Base-by-base conservation (phyloP, 2,329 filamentous ascomycete genomes). In the Fusarium multiceps region DNA sequence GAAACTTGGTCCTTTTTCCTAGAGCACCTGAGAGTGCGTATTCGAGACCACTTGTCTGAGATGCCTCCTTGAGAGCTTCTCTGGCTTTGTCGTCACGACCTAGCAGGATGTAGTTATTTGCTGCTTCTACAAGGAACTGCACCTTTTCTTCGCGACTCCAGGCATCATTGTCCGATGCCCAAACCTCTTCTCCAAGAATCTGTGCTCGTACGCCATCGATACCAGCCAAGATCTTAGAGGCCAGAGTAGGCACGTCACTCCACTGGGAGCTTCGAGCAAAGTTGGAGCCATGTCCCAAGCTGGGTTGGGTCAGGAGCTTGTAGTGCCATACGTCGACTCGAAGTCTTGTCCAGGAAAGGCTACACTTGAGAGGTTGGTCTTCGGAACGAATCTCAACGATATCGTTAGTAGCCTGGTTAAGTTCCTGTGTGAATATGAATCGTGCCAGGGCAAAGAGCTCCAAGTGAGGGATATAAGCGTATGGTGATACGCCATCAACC, bases 11-110 rank as follows among this genome's bases (percentile, higher is more conserved):
- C 64, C 92, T 85, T 81, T 94, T 98, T 18, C 96, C 96, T 71
- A 99, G 80, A 23, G 93, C 89, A 40, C 96, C 96, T 0, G 93
- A 97, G 58, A 99, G 79, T 0, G 90, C 91, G 79, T 97, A 98
- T 20, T 88, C 85, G 62, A 99, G 93, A 0, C 88, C 87, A n/a
- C 90, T 90, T 37, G 88, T 81, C 46, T 82, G 81, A 0, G 90
- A 87, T 0, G 94, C 94, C 59, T 87, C 82, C 25, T 90, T 85
- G 7, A 99, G 81, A 66, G 92, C 90, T 49, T 89, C 85, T 66
- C 87, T 86, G 0, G 95, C 94, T 74, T 91, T 91, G 43, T 86
- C 86, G 74, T 97, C 93, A 43, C 92, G 86, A 1, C 94, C 93
- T 71, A 98, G 91, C 76, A 97, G 89, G 25, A 94, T 93, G 77